Evolutionary conservation across 768 basidiomycete species (phyloP), one percentile per base, ranked within the genome.

Genomic region (Mrakia gelida): DNA sequence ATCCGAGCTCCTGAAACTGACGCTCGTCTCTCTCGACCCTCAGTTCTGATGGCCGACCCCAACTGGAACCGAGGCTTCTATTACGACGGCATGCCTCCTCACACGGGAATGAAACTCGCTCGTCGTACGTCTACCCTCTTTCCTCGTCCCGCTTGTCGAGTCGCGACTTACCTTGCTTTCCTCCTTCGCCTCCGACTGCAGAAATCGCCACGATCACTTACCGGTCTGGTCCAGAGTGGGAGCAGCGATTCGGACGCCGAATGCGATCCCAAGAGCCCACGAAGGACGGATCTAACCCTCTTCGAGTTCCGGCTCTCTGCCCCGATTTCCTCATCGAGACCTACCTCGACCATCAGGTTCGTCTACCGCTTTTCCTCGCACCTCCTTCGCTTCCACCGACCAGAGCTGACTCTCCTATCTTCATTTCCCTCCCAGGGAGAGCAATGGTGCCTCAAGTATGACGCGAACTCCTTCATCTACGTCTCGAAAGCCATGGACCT

Each of bases 21-120:
- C 54, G 4, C 15, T 56, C 28, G 28, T 16, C 18, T 3, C 67
- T 41, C 11, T 65, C 49, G 16, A 21, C 18, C 7, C 38, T n/a
- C 80, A 98, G 97, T 99, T 26, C 89, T 99, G 74, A 99, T 99
- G 97, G 92, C 96, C 2, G 97, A 99, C 85, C 96, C 96, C 0
- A 98, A 98, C 80, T 99, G 97, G 97, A 99, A 98, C 79, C 91
- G 94, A 52, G 97, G 97, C 6, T 98, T 96, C 85, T 99, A 99
- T 84, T 99, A 99, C 83, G 93, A 96, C 78, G 87, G 88, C 11
- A 83, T 95, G n/a, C 97, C 97, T 2, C 97, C 97, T 0, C 97
- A 99, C 83, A 92, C 91, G 1, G 97, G 97, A 41, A 98, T 99
- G 95, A 99, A 99, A 84, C 89, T 99, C 28, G 97, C 97, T 38